Evolutionary conservation across 345 rosid genomes (phyloP), one percentile per base, ranked within the genome.

Genomic region (Sisymbrium irio): DNA sequence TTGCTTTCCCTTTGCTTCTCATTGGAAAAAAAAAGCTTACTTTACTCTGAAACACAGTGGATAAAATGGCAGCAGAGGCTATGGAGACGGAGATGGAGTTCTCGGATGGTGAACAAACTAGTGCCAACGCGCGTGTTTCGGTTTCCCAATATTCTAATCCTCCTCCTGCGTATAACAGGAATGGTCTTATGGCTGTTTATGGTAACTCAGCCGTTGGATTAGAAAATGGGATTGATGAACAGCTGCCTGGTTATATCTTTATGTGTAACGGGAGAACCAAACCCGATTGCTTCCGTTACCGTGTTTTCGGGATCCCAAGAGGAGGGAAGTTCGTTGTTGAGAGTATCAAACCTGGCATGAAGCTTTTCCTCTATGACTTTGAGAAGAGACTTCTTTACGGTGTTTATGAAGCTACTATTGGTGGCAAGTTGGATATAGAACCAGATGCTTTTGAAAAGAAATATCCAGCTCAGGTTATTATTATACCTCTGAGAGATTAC

Each of bases 401-500:
- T 54, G 76, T 74, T 0, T 86, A 81, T 37, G 80, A 74, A 42
- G 87, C 90, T 49, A 80, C 80, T 46, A 65, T 77, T 65, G 70
- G 47, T 71, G 90, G 88, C 54, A 76, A 41, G 65, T 25, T 83
- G 74, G 75, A 84, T 78, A 67, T 84, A 62, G 83, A 84, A 47
- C 83, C 81, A 28, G 71, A 72, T 57, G 90, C 88, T 71, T 83
- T 86, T 57, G 80, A 64, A 13, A 84, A 40, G 47, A 67, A 78
- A 62, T 86, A 81, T 77, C 84, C 88, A 54, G 85, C 86, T 30
- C 85, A 83, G 84, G 90, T 83, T 64, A 69, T 83, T 64, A 69
- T 27, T 1, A 27, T 1, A 22, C 6, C 51, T 28, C 22, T 65
- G 60, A 57, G 47, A 50, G 7, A 32, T 1, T 22, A 17, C 50